Base-by-base conservation (phyloP, 495 filamentous ascomycete genomes). In the Neurospora cerealis region DNA sequence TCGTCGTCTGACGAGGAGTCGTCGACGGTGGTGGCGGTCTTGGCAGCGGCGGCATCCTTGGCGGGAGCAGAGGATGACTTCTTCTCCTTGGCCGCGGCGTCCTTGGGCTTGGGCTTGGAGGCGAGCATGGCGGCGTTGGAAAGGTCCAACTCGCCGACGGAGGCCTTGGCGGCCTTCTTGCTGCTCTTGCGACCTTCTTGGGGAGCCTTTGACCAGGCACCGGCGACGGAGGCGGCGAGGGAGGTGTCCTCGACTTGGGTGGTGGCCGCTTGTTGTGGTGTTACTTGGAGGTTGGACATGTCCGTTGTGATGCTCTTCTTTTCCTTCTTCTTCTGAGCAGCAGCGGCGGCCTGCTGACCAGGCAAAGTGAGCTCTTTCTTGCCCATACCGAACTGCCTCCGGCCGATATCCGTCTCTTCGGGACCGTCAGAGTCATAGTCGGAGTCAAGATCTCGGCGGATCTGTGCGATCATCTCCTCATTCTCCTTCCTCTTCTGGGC, bases 401-500 rank as follows among this genome's bases (percentile, higher is more conserved):
- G 89, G n/a, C 90, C 90, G 72, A 87, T 77, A 48, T 87, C 87
- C 21, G 89, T 87, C 32, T 86, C 87, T 39, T 90, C 87, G n/a
- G 88, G 88, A 19, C 86, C 86, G 60, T 88, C 88, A 44, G 88
- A 86, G 3, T 76, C 76, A 9, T 80, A 81, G 42, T 86, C 84
- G n/a, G 83, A 83, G 37, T 80, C 89, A 2, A 97, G 83, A 41
- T 97, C 92, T 74, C 89, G 88, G 46, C 92, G 88, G 36, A 98
- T 87, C 70, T 88, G 83, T 73, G 91, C 89, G n/a, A 96, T 83
- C 48, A 92, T 88, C 46, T 92, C 91, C 77, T 97, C 93, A 72
- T 98, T 98, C 74, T 89, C 85, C 71, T 89, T 89, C 78, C 90
- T 94, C 75, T 88, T 88, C 46, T 88, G 84, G 13, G 90, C 92